Percentiles rank a stretch among this genome's conserved stretches.
These are phyloP conservation scores for Thielaviopsis ethacetica DNA, from an alignment of 2,329 filamentous ascomycete genomes.

Conservation along the genomic window DNA sequence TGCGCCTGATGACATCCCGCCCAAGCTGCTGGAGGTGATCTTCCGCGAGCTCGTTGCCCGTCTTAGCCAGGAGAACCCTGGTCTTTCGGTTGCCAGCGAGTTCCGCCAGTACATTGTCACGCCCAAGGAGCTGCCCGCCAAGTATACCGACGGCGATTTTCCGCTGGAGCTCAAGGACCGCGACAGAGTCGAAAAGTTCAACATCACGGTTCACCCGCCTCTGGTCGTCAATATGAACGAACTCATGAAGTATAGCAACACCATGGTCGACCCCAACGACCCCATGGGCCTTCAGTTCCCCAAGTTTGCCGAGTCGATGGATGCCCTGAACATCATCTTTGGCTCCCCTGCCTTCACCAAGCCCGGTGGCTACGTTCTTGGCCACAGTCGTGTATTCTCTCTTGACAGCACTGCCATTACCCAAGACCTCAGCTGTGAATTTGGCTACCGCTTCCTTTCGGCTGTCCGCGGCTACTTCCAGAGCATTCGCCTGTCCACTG, in stretches of 20 bases:
- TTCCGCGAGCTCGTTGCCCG: slow-evolving; percentile 23
- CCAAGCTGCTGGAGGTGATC: slow-evolving; percentile 27
- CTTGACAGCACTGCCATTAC: neutral
- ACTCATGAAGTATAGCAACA: slow-evolving; percentile 28
- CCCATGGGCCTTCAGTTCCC: slow-evolving; percentile 23
- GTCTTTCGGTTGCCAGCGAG: slow-evolving; percentile 27
- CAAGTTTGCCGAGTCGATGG: slow-evolving; percentile 30
- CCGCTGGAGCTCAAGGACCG: slow-evolving; percentile 4
- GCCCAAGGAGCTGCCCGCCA: slow-evolving; percentile 1
- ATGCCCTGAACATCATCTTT: slow-evolving; percentile 36
- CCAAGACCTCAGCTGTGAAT: slow-evolving; percentile 14
- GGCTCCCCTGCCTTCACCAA: slow-evolving; percentile 26
- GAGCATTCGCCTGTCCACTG: slow-evolving; percentile 36
- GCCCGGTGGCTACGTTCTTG: slow-evolving; percentile 24
- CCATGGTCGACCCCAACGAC: slow-evolving; percentile 24
- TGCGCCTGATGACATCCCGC: slow-evolving; percentile 20
- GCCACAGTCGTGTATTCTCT: slow-evolving; percentile 33
- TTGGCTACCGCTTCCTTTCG: slow-evolving; percentile 16
- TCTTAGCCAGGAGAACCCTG: slow-evolving; percentile 19
- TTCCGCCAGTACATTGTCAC: slow-evolving; percentile 30
- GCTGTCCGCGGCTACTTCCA: slow-evolving; percentile 37
- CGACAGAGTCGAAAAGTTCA: slow-evolving; percentile 24
- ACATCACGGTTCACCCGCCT: slow-evolving; percentile 24
- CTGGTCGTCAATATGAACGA: slow-evolving; percentile 20
- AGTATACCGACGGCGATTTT: slow-evolving; percentile 1